These are phyloP conservation scores for Wallacemonas collosoma DNA, from an alignment of 208 protist genomes.

Conservation along the genomic window DNA sequence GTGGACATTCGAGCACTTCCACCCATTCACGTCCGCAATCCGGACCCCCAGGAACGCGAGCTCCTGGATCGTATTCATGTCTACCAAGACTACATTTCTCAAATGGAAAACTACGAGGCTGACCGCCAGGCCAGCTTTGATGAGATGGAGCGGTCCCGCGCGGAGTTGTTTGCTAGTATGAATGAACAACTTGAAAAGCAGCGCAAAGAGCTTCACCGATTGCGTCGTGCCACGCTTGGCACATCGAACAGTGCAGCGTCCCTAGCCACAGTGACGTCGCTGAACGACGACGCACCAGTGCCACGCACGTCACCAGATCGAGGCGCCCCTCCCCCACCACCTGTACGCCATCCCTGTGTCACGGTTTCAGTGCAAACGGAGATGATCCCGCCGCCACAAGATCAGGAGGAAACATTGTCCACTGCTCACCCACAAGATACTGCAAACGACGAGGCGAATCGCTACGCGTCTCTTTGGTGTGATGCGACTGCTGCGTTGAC, in stretches of 20 bases:
- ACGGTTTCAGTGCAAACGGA: conserved; percentile 6
- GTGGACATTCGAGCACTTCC: conserved; percentile 45
- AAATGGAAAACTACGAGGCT: conserved; percentile 59
- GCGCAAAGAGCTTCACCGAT: conserved; percentile 53
- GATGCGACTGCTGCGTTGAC: neutral
- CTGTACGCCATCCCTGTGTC: neutral
- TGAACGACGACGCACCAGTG: conserved; percentile 3
- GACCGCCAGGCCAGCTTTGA: conserved; percentile 69
- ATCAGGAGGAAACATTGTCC: too few relatives aligned
- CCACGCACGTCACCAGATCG: conserved; percentile 4
- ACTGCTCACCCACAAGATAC: neutral
- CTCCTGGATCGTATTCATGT: conserved; percentile 59
- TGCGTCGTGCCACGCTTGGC: conserved; percentile 27
- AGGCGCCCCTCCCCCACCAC: neutral
- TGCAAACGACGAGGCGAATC: neutral
- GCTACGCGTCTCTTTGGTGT: neutral
- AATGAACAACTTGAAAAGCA: conserved; percentile 69
- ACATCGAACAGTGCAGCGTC: conserved; percentile 16
- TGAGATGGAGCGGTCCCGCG: conserved; percentile 74
- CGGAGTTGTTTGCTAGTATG: conserved; percentile 80
- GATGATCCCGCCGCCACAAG: too few relatives aligned
- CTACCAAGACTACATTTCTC: conserved; percentile 48
- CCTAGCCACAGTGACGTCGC: neutral
- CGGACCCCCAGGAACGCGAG: conserved; percentile 60
- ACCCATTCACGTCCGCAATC: conserved; percentile 59